Evolutionary conservation across 1,139 yeast genomes (phyloP).

Genomic region (Sugiyamaella pinicola): DNA sequence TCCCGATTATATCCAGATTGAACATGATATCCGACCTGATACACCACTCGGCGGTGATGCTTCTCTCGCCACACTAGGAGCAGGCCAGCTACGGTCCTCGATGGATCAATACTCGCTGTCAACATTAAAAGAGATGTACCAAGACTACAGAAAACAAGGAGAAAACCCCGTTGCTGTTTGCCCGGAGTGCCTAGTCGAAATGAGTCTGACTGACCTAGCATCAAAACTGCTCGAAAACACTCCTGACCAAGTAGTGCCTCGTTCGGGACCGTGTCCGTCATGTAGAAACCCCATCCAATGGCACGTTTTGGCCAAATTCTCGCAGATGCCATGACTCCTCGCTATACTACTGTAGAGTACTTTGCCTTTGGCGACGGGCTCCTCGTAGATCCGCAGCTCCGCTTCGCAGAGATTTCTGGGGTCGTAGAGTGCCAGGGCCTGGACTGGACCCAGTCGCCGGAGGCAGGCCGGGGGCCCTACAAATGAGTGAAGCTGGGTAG

Average conservation of each 20-base stretch:
- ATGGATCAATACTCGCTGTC: conserved; percentile 18
- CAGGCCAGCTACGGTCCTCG: conserved; percentile 22
- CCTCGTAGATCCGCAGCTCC: background rate
- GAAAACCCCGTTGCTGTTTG: conserved; percentile 6
- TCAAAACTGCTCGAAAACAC: conserved; percentile 6
- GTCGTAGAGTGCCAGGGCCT: no score
- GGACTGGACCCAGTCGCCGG: conserved; percentile 15
- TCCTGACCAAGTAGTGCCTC: conserved; percentile 25
- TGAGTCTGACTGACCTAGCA: conserved; percentile 25
- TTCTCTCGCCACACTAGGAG: conserved; percentile 25
- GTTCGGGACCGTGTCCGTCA: conserved; percentile 25
- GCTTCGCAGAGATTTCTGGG: no score
- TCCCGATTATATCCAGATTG: conserved; percentile 27
- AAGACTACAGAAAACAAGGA: background rate
- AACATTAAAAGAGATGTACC: background rate
- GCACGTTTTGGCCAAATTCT: conserved; percentile 23
- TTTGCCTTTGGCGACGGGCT: background rate
- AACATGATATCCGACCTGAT: conserved; percentile 25
- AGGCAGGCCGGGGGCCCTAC: conserved; percentile 4
- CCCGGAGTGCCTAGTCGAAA: conserved; percentile 19
- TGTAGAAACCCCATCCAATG: conserved; percentile 23
- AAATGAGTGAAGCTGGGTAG: background rate
- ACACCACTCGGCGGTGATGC: conserved; percentile 5
- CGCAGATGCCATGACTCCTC: conserved; percentile 5
- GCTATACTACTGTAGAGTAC: no score